phyloP scores from a whole-genome alignment of 768 basidiomycete species.

The Macrolepiota fuliginosa region DNA sequence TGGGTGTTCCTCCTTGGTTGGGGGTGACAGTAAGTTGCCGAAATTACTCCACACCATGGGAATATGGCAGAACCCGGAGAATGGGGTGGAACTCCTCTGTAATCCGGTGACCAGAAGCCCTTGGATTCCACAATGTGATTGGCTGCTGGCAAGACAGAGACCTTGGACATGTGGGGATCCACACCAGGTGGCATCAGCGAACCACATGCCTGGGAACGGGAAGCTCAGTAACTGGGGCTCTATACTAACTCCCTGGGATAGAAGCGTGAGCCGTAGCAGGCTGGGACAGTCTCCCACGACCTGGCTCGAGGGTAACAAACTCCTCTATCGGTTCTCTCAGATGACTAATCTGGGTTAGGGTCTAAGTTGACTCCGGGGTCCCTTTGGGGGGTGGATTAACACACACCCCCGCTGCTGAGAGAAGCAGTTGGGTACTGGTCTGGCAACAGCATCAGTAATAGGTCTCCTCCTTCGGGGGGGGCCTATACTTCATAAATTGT shows the following conservation, averaged over 20 bases:
- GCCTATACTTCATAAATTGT: too few relatives aligned
- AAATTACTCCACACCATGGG: too few relatives aligned
- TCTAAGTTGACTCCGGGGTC: not conserved
- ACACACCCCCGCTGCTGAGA: too few relatives aligned
- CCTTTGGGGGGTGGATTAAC: not conserved
- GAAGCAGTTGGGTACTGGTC: too few relatives aligned
- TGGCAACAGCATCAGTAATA: too few relatives aligned
- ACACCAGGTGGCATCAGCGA: conserved; percentile 12
- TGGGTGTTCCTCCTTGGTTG: too few relatives aligned
- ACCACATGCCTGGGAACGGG: conserved; percentile 7
- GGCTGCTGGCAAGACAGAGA: conserved; percentile 13
- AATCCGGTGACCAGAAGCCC: too few relatives aligned
- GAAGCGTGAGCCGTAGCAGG: not conserved
- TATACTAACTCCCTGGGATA: not conserved
- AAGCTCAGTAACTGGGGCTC: conserved; percentile 6
- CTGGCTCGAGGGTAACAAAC: conserved; percentile 2
- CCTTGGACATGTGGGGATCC: conserved; percentile 15
- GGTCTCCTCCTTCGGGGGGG: too few relatives aligned
- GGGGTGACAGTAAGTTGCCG: too few relatives aligned
- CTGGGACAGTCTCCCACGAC: conserved; percentile 1
- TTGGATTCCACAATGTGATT: too few relatives aligned
- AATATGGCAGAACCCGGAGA: too few relatives aligned
- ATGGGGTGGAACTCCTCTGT: too few relatives aligned
- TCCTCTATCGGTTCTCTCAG: conserved; percentile 3
- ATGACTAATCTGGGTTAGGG: not conserved